Conservation (phyloP, 192 early-diverging fungal genomes). For the Gonapodya sp. region DNA sequence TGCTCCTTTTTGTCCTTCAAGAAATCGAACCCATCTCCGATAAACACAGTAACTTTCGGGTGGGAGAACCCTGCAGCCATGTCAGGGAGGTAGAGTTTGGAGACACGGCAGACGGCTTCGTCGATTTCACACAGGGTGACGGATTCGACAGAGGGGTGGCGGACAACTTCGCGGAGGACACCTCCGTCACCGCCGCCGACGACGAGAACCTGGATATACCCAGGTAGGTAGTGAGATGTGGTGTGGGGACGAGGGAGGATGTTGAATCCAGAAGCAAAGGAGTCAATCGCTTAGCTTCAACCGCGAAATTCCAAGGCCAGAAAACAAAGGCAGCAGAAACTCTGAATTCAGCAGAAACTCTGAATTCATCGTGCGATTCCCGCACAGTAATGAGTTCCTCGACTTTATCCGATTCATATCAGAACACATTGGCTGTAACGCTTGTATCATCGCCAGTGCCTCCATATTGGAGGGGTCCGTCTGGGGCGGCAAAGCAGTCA, state of each 20-base stretch:
- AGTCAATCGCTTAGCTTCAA: conserved; percentile 15
- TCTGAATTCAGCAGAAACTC: no score
- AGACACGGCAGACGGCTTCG: conserved; percentile 82
- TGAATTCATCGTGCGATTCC: no score
- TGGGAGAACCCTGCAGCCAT: conserved; percentile 91
- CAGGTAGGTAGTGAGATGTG: conserved; percentile 4
- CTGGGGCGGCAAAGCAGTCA: conserved; percentile 56
- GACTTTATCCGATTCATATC: no score
- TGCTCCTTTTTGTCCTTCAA: conserved; percentile 73
- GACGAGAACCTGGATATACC: conserved; percentile 65
- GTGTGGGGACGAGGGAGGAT: conserved; percentile 4
- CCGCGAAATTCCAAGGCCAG: no score
- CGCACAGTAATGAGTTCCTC: no score
- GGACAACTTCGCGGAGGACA: conserved; percentile 94
- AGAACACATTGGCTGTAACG: conserved; percentile 26
- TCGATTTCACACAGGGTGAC: conserved; percentile 96
- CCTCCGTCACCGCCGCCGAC: conserved; percentile 99
- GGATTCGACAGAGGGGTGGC: conserved; percentile 86
- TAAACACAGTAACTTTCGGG: conserved; percentile 87
- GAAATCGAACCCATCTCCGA: conserved; percentile 95
- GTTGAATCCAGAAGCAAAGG: conserved; percentile 6
- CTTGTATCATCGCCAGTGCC: conserved; percentile 34
- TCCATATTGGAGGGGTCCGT: conserved; percentile 20
- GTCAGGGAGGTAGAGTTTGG: conserved; percentile 85
- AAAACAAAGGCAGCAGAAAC: no score